Evolutionary conservation across 2,329 filamentous ascomycete species (phyloP), one percentile per base, ranked within the genome.

Genomic region (Xylariaceae sp.): DNA sequence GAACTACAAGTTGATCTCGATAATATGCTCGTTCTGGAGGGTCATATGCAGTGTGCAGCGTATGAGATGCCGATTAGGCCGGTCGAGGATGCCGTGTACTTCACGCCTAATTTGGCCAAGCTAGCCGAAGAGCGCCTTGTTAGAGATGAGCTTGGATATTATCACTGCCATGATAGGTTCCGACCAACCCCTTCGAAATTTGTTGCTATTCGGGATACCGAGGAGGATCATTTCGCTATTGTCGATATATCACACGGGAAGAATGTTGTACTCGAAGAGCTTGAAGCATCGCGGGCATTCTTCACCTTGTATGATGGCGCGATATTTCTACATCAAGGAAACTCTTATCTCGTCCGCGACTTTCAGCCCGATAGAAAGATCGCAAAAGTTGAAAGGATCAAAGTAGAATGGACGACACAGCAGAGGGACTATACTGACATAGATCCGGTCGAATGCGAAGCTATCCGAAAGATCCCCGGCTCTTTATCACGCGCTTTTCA

Each of bases 261-360:
- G 44, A 97, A 97, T 61, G 72, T 83, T 0, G 86, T 98, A 0
- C 76, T 98, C 2, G 93, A 98, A 71, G 91, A 97, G 67, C 77
- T 98, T n/a, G 93, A 97, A 67, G 88, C 90, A 2, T 93, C 87
- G 2, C 82, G 93, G n/a, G 92, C 92, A 1, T 92, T 89, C 55
- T 97, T 95, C 67, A 95, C 90, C 1, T 79, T 98, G 48, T 98
- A 98, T 65, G 92, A 97, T 64, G 93, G 93, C 11, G 93, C 89
- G 36, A 96, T 98, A 51, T 98, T 95, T 69, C 74, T 98, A 5
- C 93, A 98, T 59, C 93, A 98, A 68, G 93, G 93, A n/a, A 82
- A 83, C 52, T 92, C 85, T 1, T 98, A 95, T 61, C 77, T 97
- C 2, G 88, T 98, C 42, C 86, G 89, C 56, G 90, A 97, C 57